phyloP scores from a whole-genome alignment of 345 rosid species.

The Trapa bicornis region DNA sequence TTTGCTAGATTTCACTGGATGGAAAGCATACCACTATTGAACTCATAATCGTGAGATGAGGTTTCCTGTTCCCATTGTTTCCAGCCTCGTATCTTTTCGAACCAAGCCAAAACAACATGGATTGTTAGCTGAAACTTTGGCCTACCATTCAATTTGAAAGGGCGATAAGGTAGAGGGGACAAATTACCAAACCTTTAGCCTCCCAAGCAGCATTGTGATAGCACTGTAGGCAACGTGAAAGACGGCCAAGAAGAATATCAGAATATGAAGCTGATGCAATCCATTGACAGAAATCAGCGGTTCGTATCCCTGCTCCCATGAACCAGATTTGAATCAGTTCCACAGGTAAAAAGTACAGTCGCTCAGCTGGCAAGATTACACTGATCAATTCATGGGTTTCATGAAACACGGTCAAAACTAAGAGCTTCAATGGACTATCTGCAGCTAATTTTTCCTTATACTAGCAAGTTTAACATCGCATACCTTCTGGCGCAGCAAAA shows the following conservation, averaged over 20 bases:
- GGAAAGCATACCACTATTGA: slow-evolving; percentile 49
- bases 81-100: slow-evolving; percentile 77
- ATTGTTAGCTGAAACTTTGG: not conserved
- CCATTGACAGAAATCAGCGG: slow-evolving; percentile 60
- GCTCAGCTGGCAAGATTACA: not conserved
- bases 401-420: too few relatives aligned
- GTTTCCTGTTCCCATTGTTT: slow-evolving; percentile 90
- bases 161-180: not conserved
- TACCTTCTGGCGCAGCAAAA: slow-evolving; percentile 2
- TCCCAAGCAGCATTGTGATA: slow-evolving; percentile 78
- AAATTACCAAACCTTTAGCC: slow-evolving; percentile 55
- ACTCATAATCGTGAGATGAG: slow-evolving; percentile 58
- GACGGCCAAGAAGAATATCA: slow-evolving; percentile 83
- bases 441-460: not conserved
- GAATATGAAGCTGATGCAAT: slow-evolving; percentile 77
- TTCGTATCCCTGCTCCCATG: slow-evolving; percentile 40
- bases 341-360: not conserved
- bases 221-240: slow-evolving; percentile 69
- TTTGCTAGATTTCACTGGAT: slow-evolving; percentile 1
- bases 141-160: not conserved
- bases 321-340: not conserved
- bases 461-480: slow-evolving; percentile 4
- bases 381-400: not conserved
- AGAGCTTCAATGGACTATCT: too few relatives aligned
- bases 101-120: not conserved